These are phyloP conservation scores for Cardamine chenopodiifolia DNA, from an alignment of 345 rosid genomes.

Conservation along the genomic window DNA sequence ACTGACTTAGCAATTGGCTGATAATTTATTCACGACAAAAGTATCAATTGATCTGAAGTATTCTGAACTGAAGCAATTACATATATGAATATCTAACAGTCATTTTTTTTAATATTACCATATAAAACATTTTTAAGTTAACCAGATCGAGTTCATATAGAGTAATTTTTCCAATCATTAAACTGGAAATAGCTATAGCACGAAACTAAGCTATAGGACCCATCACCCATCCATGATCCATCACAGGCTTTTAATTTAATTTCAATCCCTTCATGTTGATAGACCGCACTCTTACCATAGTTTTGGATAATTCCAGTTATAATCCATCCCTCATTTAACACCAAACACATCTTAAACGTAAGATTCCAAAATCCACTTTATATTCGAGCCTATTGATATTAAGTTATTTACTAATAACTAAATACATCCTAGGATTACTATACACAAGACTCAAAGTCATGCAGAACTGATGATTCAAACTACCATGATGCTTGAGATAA, in stretches of 20 bases:
- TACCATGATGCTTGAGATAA: neutral
- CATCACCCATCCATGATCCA: neutral
- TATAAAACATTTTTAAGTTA: neutral
- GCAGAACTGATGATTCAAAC: neutral
- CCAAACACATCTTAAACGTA: neutral
- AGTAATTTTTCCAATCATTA: neutral
- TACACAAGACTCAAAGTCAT: neutral
- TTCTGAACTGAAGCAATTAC: neutral
- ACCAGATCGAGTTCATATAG: neutral
- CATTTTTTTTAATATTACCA: neutral
- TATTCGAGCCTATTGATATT: neutral
- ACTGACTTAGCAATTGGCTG: constrained; percentile 28
- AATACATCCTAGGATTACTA: neutral
- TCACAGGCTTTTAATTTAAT: neutral
- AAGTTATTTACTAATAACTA: no score
- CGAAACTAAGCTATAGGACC: neutral
- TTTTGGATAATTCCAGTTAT: neutral
- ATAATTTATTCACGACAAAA: constrained; percentile 4
- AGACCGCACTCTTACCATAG: constrained; percentile 17
- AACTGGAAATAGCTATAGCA: neutral
- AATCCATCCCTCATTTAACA: constrained; percentile 6
- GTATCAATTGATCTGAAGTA: constrained; percentile 2
- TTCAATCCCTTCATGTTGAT: neutral
- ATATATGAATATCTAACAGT: neutral
- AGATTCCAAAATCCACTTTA: neutral